Evolutionary conservation across 2,329 filamentous ascomycete species (phyloP), one percentile per base, ranked within the genome.

Genomic region (Neoarthrinium moseri): DNA sequence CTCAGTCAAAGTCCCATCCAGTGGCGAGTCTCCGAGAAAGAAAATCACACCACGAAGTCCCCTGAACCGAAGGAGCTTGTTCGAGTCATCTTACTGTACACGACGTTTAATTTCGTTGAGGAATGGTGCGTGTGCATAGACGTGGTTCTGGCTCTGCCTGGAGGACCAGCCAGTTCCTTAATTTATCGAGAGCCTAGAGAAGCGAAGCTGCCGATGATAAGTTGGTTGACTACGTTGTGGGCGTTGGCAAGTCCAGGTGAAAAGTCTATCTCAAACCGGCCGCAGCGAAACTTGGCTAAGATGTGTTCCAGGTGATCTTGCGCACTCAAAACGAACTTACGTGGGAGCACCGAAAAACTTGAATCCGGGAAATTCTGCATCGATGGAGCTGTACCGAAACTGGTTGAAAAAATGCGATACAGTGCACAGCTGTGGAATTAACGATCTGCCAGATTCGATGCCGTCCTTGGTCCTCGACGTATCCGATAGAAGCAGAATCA

Each of bases 401-500:
- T 39, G 36, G 36, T 39, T 39, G 36, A 39, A 39, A 18, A 13
- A 24, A 22, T 39, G 36, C 36, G 36, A 39, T 24, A n/a, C 24
- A 5, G 13, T 11, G 8, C 36, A 39, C 21, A 15, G 8, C 18
- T 39, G 22, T 39, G 36, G 36, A 10, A 23, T 39, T 15, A 24
- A 13, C 18, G n/a, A 39, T 24, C 20, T 15, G 20, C 36, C 36
- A 39, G 13, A 13, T 2, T 39, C 20, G 20, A 39, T 39, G 36
- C 36, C 36, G 20, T 39, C 36, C 13, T 26, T 23, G 18, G n/a
- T 39, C 36, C 18, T 39, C 36, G 36, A 39, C 21, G 36, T 39
- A 24, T 13, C 36, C 36, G 36, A 39, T 24, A 26, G 22, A 21
- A 24, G 10, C 20, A 24, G 11, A 15, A 22, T 39, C 20, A 27